A percentile compares a stretch with the other conserved stretches of the same genome.
These are phyloP conservation scores for Aspergillus haitiensis DNA, from an alignment of 495 filamentous ascomycete genomes.

Conservation along the genomic window DNA sequence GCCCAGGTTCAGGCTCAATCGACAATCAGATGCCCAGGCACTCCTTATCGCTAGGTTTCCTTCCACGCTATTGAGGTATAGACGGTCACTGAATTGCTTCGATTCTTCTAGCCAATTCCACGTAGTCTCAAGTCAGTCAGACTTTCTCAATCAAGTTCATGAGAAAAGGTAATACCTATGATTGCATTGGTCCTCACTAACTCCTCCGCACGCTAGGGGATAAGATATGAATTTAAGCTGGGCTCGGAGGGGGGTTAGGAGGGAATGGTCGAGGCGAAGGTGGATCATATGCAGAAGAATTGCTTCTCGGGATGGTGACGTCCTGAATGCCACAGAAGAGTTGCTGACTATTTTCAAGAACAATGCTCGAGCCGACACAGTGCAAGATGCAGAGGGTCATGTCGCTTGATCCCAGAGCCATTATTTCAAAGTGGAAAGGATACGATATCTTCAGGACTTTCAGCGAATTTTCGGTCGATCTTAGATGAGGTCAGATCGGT, in stretches of 20 bases:
- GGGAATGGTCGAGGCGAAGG: conserved; percentile 45
- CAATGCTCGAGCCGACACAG: background rate
- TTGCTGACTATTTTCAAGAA: background rate
- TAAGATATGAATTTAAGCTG: conserved; percentile 27
- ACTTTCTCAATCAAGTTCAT: background rate
- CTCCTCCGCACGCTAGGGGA: background rate
- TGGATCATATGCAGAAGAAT: conserved; percentile 30
- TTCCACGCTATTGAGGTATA: conserved; percentile 13
- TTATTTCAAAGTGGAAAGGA: background rate
- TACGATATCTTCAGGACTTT: conserved; percentile 1
- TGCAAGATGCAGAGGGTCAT: conserved; percentile 6
- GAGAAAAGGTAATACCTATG: conserved; percentile 14
- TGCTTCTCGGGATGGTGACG: background rate
- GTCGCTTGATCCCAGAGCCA: background rate
- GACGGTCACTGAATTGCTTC: conserved; percentile 10
- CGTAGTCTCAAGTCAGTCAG: background rate
- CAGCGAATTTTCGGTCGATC: conserved; percentile 6
- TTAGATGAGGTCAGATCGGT: too few species aligned
- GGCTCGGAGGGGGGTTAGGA: conserved; percentile 47
- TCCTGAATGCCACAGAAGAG: background rate
- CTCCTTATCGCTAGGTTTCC: background rate
- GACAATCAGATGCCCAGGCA: conserved; percentile 9
- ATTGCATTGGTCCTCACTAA: conserved; percentile 7
- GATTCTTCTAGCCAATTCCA: conserved; percentile 4
- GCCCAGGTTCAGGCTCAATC: background rate